Percentiles rank a stretch among this genome's conserved stretches.
These are phyloP conservation scores for Psilocybe sp. DNA, from an alignment of 768 basidiomycete species.

Conservation along the genomic window DNA sequence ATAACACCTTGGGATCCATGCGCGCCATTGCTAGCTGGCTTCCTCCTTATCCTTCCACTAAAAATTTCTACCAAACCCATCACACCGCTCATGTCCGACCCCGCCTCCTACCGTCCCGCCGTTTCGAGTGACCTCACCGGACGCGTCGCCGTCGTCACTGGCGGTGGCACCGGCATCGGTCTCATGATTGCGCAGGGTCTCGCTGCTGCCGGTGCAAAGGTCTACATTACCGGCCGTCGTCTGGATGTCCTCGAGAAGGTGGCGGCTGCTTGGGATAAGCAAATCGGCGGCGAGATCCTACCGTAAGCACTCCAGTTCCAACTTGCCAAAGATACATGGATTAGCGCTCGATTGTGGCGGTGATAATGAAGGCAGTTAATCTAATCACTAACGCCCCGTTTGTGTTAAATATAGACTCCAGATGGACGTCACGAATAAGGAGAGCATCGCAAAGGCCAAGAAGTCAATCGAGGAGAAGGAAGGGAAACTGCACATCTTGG, in stretches of 20 bases:
- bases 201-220: constrained; percentile 75
- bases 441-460: constrained; percentile 59
- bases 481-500: constrained; percentile 72
- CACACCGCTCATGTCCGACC: constrained; percentile 8
- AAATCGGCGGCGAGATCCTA: constrained; percentile 50
- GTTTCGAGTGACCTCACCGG: constrained; percentile 51
- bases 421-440: constrained; percentile 72
- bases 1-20: neutral
- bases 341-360: too few species aligned
- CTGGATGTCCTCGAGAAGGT: constrained; percentile 60
- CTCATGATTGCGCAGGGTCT: constrained; percentile 71
- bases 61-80: neutral
- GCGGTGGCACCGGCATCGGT: constrained; percentile 52
- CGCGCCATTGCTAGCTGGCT: too few species aligned
- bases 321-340: neutral
- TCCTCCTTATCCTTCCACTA: neutral
- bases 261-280: constrained; percentile 43
- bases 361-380: neutral
- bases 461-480: constrained; percentile 54
- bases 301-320: constrained; percentile 40
- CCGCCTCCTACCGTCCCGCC: constrained; percentile 27
- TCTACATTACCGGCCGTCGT: constrained; percentile 76
- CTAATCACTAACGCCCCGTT: neutral
- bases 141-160: constrained; percentile 54
- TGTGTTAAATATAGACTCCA: constrained; percentile 38